phyloP scores from a whole-genome alignment of 2,329 filamentous ascomycete species.

The Cladosporium phlei region DNA sequence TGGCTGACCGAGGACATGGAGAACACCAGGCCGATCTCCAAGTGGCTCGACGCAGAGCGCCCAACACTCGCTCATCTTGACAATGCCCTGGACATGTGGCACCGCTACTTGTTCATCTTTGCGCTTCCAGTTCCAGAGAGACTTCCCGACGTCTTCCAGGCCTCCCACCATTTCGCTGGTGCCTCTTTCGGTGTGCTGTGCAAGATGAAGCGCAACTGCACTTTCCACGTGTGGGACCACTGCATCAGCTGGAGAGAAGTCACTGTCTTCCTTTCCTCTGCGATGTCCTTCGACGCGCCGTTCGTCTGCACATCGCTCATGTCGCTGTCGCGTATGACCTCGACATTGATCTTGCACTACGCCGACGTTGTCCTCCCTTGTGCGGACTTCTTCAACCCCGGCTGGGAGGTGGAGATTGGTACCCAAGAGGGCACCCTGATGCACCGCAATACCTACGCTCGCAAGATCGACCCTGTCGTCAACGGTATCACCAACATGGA shows the following conservation, averaged over 20 bases:
- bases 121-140: slow-evolving; percentile 53
- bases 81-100: slow-evolving; percentile 44
- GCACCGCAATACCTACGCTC: slow-evolving; percentile 48
- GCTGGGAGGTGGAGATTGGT: slow-evolving; percentile 56
- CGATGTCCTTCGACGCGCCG: slow-evolving; percentile 17
- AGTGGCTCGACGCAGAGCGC: slow-evolving; percentile 44
- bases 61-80: slow-evolving; percentile 45
- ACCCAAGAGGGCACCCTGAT: slow-evolving; percentile 49
- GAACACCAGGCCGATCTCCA: slow-evolving; percentile 37
- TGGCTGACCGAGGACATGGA: slow-evolving; percentile 44
- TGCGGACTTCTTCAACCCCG: slow-evolving; percentile 55
- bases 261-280: slow-evolving; percentile 36
- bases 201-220: slow-evolving; percentile 57
- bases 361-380: slow-evolving; percentile 54
- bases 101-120: slow-evolving; percentile 50
- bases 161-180: slow-evolving; percentile 58
- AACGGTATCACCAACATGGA: slow-evolving; percentile 58
- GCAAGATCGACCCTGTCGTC: slow-evolving; percentile 57
- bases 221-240: slow-evolving; percentile 61
- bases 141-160: slow-evolving; percentile 58
- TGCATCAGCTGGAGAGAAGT: slow-evolving; percentile 58
- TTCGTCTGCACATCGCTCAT: slow-evolving; percentile 23
- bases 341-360: slow-evolving; percentile 32
- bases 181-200: slow-evolving; percentile 59
- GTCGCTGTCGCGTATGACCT: slow-evolving; percentile 21